Percentiles rank a stretch among this genome's conserved stretches.
Evolutionary conservation across 225 moss, liverwort and hornwort species (phyloP).

Genomic region (Sphagnum tenellum): DNA sequence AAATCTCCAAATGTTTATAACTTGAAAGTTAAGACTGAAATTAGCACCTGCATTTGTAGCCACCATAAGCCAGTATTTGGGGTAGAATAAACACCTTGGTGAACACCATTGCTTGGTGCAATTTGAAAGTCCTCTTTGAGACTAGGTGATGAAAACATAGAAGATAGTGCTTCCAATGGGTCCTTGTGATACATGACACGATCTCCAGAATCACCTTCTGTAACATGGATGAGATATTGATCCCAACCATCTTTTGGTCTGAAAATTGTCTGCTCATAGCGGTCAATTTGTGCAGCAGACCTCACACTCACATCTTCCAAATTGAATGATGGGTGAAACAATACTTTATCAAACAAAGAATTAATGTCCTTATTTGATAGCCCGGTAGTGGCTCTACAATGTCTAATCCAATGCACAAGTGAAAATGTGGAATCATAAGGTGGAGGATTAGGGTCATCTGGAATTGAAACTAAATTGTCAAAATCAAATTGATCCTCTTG

Average conservation of each 20-base stretch:
- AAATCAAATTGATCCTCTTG: no score
- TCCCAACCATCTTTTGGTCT: neutral
- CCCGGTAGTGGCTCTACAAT: neutral
- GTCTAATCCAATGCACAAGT: neutral
- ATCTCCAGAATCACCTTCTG: neutral
- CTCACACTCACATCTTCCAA: constrained; percentile 1
- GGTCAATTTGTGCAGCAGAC: neutral
- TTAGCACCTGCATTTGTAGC: neutral
- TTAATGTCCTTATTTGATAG: constrained; percentile 1
- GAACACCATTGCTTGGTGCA: neutral
- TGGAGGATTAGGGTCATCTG: no score
- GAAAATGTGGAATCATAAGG: constrained; percentile 4
- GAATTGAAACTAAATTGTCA: no score
- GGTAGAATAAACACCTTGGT: neutral
- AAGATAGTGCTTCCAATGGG: neutral
- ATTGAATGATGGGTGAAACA: neutral
- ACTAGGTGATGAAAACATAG: neutral
- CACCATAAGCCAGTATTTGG: neutral
- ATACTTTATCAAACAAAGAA: neutral
- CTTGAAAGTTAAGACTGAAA: no score
- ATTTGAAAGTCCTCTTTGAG: neutral
- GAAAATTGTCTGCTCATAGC: neutral
- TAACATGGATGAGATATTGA: no score
- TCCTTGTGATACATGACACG: neutral
- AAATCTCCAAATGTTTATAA: no score